Base-by-base conservation (phyloP, 192 early-diverging fungal species). In the Gamsiella multidivaricata region DNA sequence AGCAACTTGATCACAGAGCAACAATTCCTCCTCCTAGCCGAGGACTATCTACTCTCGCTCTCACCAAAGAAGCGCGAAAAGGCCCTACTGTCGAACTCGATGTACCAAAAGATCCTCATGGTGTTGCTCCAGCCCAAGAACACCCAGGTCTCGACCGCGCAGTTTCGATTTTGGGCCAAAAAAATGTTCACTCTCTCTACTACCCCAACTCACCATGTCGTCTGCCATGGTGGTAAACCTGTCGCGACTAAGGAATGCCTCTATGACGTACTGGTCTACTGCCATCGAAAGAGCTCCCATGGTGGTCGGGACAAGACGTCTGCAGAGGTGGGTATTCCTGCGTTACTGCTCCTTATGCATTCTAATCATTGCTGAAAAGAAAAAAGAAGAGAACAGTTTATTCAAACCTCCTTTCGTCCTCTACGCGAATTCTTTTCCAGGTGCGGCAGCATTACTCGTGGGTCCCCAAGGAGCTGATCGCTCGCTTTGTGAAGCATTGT, bases 121-220 rank as follows among this genome's bases (percentile, higher is more conserved):
- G 85, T 86, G 2, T 72, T 86, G 6, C 80, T 69, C 23, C 81
- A 86, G 42, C 85, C 85, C 18, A 81, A 79, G 37, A 86, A 86
- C 37, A 86, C 85, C 8, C 64, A 81, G 25, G 76, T 86, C 26
- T 86, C 85, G 9, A 86, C 85, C 9, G 85, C 85, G 0, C 85
- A 86, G 51, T 86, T 86, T 49, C 76, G 85, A 9, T 86, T 86
- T 61, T 86, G 85, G 85, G 85, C 83, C 8, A 86, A 86, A 43
- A 86, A 86, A 29, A 86, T 86, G 85, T 86, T 86, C 65, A 73
- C 78, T 10, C 70, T 86, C 17, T 80, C 71, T 7, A 81, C 74
- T 1, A 67, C 67, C 5, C 43, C 69, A 1, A 73, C 69, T 0
- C 62, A 68, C 5, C 79, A 84, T 54, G 63, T 81, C 15, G 74